These are phyloP conservation scores for Euptelea pleiosperma DNA, from an alignment of 164 flowering plant genomes.

Conservation along the genomic window DNA sequence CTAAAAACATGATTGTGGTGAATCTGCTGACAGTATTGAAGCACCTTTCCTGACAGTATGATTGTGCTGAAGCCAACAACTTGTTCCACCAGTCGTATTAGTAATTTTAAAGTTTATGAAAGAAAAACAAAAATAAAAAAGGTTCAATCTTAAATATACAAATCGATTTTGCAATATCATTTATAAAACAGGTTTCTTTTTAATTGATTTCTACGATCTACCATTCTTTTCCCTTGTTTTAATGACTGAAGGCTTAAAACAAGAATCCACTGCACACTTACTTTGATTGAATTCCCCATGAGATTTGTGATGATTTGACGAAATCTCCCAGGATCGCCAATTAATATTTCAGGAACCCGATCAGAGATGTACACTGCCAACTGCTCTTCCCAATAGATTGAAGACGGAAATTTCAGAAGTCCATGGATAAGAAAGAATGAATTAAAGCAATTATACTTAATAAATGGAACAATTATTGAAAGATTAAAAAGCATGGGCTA, in stretches of 20 bases:
- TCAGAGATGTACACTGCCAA: slow-evolving; percentile 83
- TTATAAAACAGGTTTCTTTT: no score
- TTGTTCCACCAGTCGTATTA: no score
- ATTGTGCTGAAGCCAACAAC: no score
- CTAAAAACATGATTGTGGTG: no score
- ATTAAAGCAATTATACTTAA: slow-evolving; percentile 3
- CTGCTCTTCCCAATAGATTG: slow-evolving; percentile 38
- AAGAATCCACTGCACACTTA: slow-evolving; percentile 26
- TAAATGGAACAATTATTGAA: neutral
- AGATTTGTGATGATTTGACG: slow-evolving; percentile 92
- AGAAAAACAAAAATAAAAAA: no score
- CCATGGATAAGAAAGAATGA: slow-evolving; percentile 5
- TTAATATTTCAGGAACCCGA: slow-evolving; percentile 67
- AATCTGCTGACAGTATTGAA: no score
- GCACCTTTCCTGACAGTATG: no score
- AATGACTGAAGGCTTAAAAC: no score
- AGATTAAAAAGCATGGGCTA: slow-evolving; percentile 18
- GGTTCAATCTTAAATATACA: neutral
- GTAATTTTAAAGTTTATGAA: no score
- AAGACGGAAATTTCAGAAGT: slow-evolving; percentile 10
- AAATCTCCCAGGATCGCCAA: slow-evolving; percentile 96
- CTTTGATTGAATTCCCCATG: slow-evolving; percentile 95
- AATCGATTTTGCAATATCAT: no score
- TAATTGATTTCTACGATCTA: no score
- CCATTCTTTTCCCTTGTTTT: no score